These are phyloP conservation scores for Solanum pennellii DNA, from an alignment of 257 asterid genomes.

Conservation along the genomic window DNA sequence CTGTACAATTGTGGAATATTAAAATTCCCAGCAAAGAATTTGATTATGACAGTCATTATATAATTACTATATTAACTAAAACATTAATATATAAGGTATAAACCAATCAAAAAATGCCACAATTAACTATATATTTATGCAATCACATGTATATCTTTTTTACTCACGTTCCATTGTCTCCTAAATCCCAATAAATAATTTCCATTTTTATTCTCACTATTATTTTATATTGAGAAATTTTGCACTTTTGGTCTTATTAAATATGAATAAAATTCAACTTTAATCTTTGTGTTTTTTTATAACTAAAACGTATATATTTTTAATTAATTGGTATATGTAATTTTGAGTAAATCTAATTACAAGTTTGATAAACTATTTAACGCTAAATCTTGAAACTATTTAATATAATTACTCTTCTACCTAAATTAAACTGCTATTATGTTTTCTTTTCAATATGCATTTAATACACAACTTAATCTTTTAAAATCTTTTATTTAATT, in stretches of 20 bases:
- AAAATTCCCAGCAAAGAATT: neutral
- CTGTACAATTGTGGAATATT: neutral
- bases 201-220: neutral
- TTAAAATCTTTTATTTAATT: too few species aligned
- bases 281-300: neutral
- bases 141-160: neutral
- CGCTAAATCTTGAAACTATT: neutral
- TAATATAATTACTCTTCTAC: neutral
- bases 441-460: neutral
- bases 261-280: neutral
- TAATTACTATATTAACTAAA: neutral
- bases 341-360: neutral
- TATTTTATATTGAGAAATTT: neutral
- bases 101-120: neutral
- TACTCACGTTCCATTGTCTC: neutral
- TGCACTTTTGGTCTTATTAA: neutral
- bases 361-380: neutral
- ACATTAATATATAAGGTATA: neutral
- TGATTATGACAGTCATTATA: neutral
- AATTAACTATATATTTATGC: neutral
- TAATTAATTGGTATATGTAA: too few species aligned
- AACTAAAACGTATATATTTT: neutral
- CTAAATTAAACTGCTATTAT: too few species aligned
- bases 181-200: neutral
- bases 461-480: neutral